phyloP scores from a whole-genome alignment of 352 stramenopile species.

The Pythium guiyangense region DNA sequence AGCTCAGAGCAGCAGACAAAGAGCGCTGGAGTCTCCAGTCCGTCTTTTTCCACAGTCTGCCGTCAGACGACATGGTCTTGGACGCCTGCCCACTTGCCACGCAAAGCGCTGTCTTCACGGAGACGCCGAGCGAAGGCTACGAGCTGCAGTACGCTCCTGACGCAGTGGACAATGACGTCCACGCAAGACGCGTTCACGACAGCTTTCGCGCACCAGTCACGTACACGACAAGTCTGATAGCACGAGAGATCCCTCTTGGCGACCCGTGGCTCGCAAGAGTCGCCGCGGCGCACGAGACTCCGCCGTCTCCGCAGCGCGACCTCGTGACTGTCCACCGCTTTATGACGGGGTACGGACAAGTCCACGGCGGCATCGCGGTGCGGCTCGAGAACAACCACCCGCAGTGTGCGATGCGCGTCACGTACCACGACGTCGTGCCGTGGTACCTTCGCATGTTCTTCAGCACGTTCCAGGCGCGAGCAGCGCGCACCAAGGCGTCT shows the following conservation, averaged over 20 bases:
- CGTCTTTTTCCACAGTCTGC: constrained; percentile 33
- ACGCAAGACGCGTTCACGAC: not conserved
- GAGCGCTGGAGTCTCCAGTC: constrained; percentile 35
- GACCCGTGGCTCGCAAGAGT: constrained; percentile 13
- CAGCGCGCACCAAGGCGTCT: not conserved
- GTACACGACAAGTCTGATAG: constrained; percentile 9
- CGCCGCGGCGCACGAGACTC: constrained; percentile 1
- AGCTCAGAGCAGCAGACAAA: constrained; percentile 16
- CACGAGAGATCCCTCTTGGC: constrained; percentile 2
- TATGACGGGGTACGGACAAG: constrained; percentile 69
- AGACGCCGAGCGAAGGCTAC: constrained; percentile 13
- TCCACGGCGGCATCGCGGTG: constrained; percentile 67
- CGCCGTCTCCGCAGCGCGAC: constrained; percentile 14
- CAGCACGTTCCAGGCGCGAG: constrained; percentile 45
- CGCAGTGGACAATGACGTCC: not conserved
- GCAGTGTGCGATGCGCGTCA: constrained; percentile 42
- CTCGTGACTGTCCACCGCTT: constrained; percentile 67
- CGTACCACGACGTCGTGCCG: constrained; percentile 72
- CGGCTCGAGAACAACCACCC: constrained; percentile 57
- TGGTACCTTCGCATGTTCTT: constrained; percentile 83
- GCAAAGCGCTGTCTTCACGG: constrained; percentile 33
- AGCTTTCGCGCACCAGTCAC: constrained; percentile 2
- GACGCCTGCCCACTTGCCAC: constrained; percentile 33
- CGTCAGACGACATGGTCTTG: constrained; percentile 11
- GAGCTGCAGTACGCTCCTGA: constrained; percentile 19